Conservation (phyloP, 2,329 filamentous ascomycete species). For the Fusarium hostae region DNA sequence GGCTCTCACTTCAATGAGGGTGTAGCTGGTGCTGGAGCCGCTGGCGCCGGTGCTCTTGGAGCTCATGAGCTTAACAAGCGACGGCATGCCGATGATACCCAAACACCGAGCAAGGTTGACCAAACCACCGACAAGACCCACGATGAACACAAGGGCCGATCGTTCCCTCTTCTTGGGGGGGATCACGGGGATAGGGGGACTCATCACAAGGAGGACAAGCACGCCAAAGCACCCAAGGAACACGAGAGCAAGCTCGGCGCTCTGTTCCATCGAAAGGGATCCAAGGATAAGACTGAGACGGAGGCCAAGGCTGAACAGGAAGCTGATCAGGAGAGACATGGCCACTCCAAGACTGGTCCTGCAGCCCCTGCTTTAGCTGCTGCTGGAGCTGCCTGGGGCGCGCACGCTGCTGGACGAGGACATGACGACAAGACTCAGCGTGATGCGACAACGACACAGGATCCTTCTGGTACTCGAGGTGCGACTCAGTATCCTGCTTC, state of each 20-base stretch:
- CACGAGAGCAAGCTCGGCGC: slow-evolving; percentile 11
- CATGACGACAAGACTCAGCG: slow-evolving; percentile 10
- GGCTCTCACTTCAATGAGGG: slow-evolving; percentile 21
- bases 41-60: slow-evolving; percentile 5
- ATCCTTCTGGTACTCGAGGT: background rate
- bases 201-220: slow-evolving; percentile 22
- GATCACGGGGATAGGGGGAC: background rate
- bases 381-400: slow-evolving; percentile 20
- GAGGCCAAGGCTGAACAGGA: slow-evolving; percentile 1
- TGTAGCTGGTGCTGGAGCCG: background rate
- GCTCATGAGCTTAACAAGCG: slow-evolving; percentile 16
- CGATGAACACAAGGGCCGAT: slow-evolving; percentile 23
- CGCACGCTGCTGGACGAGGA: slow-evolving; percentile 18
- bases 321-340: slow-evolving; percentile 2
- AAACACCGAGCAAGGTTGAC: background rate
- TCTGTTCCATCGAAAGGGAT: slow-evolving; percentile 22
- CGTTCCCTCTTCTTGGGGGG: slow-evolving; percentile 26
- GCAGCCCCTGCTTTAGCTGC: slow-evolving; percentile 21
- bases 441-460: background rate
- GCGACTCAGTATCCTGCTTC: slow-evolving; percentile 7
- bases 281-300: slow-evolving; percentile 10
- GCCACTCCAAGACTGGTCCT: slow-evolving; percentile 9
- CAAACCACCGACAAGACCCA: background rate
- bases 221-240: slow-evolving; percentile 16
- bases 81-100: background rate